phyloP scores from a whole-genome alignment of 2,329 filamentous ascomycete species.

The Aspergillus fischeri region DNA sequence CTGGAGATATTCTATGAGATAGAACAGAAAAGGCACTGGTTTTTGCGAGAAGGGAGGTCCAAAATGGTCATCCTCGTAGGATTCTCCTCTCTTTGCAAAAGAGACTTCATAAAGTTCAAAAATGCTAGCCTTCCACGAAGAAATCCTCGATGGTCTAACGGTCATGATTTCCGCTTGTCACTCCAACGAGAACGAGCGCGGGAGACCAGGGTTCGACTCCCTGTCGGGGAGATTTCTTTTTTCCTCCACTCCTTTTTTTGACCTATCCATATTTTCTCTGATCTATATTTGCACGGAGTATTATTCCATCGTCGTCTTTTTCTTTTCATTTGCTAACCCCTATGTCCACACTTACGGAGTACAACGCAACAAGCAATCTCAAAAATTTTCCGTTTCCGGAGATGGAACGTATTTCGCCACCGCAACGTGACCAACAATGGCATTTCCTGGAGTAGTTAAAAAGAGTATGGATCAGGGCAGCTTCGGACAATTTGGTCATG shows the following conservation, averaged over 20 bases:
- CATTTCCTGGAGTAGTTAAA: neutral
- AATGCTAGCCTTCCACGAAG: neutral
- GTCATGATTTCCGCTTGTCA: neutral
- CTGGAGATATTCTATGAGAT: neutral
- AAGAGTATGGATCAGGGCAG: no score
- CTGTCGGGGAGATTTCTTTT: neutral
- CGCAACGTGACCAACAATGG: neutral
- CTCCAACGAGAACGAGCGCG: neutral
- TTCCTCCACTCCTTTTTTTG: neutral
- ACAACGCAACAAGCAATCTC: neutral
- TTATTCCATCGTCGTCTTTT: no score
- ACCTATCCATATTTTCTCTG: no score
- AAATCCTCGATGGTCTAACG: slow-evolving; percentile 3
- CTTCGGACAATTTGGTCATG: neutral
- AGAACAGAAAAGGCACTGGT: neutral
- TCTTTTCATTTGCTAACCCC: neutral
- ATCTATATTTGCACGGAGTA: no score
- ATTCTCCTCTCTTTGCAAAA: no score
- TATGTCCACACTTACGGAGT: neutral
- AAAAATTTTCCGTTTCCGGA: neutral
- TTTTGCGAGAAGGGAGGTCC: neutral
- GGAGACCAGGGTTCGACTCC: neutral
- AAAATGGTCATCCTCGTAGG: no score
- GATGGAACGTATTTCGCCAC: neutral
- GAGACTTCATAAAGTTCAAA: no score